Evolutionary conservation across 495 filamentous ascomycete species (phyloP).

Genomic region (Astrocystis sublimbata): DNA sequence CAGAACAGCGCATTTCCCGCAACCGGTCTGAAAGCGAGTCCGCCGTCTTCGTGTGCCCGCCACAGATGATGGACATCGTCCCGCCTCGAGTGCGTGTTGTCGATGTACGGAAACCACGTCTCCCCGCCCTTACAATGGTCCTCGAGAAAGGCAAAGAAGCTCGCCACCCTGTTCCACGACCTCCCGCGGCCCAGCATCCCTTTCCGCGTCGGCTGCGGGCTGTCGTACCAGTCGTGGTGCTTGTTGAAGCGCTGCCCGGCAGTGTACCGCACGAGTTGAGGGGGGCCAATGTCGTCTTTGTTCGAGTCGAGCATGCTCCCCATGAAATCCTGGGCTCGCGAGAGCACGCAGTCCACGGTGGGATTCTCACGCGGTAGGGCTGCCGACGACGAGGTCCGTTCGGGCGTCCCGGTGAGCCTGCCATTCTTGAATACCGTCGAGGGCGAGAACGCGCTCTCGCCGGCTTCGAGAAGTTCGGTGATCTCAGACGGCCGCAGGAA

Average conservation of each 20-base stretch:
- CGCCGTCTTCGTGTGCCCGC: slow-evolving; percentile 50
- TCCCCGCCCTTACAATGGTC: slow-evolving; percentile 45
- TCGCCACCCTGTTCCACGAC: slow-evolving; percentile 47
- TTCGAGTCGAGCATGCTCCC: slow-evolving; percentile 45
- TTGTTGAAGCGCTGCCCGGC: slow-evolving; percentile 47
- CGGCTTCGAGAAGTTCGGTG: slow-evolving; percentile 37
- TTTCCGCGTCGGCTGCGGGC: slow-evolving; percentile 30
- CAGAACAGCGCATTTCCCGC: slow-evolving; percentile 56
- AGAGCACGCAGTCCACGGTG: slow-evolving; percentile 44
- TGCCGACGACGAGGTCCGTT: slow-evolving; percentile 48
- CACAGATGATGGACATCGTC: slow-evolving; percentile 32
- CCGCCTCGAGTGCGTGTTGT: slow-evolving; percentile 6
- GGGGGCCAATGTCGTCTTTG: slow-evolving; percentile 49
- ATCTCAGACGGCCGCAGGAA: slow-evolving; percentile 43
- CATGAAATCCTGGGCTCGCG: slow-evolving; percentile 42
- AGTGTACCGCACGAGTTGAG: slow-evolving; percentile 52
- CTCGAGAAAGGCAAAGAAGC: slow-evolving; percentile 52
- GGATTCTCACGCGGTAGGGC: slow-evolving; percentile 44
- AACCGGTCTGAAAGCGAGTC: slow-evolving; percentile 53
- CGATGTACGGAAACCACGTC: slow-evolving; percentile 48
- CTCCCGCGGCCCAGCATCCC: slow-evolving; percentile 27
- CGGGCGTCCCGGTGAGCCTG: slow-evolving; percentile 33
- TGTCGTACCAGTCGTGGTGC: slow-evolving; percentile 52
- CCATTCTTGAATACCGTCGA: slow-evolving; percentile 44
- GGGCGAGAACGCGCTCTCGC: slow-evolving; percentile 41